Evolutionary conservation across 768 basidiomycete species (phyloP).

Genomic region (Terana coerulea): DNA sequence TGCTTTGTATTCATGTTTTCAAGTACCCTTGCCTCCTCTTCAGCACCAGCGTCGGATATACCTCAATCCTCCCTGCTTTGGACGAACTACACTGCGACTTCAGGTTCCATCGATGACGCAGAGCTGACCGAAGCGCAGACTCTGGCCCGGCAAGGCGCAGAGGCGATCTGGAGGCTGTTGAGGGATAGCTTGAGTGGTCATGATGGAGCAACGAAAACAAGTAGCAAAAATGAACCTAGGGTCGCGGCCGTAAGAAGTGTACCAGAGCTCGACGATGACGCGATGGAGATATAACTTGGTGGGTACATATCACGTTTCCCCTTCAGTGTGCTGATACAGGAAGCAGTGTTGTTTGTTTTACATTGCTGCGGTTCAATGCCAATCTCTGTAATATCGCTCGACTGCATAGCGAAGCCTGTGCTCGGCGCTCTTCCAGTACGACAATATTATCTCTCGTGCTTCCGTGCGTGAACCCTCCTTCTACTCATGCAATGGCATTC

Average conservation of each 20-base stretch:
- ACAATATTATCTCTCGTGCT: too few relatives aligned
- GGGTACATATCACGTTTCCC: too few relatives aligned
- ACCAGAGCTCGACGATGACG: constrained; percentile 10
- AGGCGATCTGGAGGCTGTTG: constrained; percentile 43
- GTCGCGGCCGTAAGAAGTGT: not conserved
- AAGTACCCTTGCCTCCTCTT: constrained; percentile 26
- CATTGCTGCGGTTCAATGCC: too few relatives aligned
- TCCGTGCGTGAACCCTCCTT: too few relatives aligned
- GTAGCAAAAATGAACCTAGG: too few relatives aligned
- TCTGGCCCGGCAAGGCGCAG: constrained; percentile 46
- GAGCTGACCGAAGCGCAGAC: constrained; percentile 43
- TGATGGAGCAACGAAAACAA: too few relatives aligned
- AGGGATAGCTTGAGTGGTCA: constrained; percentile 43
- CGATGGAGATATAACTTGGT: constrained; percentile 15
- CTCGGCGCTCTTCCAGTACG: too few relatives aligned
- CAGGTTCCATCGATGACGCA: constrained; percentile 32
- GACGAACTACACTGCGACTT: constrained; percentile 49
- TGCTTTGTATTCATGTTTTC: constrained; percentile 68
- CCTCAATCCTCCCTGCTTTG: constrained; percentile 34
- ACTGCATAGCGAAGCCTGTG: too few relatives aligned
- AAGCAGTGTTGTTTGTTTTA: too few relatives aligned
- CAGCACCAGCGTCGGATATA: constrained; percentile 8
- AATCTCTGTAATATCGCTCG: too few relatives aligned
- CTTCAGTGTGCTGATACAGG: too few relatives aligned
- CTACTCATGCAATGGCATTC: too few relatives aligned